These are phyloP conservation scores for Earliella scabrosa DNA, from an alignment of 1,284 basidiomycete genomes.

Conservation along the genomic window DNA sequence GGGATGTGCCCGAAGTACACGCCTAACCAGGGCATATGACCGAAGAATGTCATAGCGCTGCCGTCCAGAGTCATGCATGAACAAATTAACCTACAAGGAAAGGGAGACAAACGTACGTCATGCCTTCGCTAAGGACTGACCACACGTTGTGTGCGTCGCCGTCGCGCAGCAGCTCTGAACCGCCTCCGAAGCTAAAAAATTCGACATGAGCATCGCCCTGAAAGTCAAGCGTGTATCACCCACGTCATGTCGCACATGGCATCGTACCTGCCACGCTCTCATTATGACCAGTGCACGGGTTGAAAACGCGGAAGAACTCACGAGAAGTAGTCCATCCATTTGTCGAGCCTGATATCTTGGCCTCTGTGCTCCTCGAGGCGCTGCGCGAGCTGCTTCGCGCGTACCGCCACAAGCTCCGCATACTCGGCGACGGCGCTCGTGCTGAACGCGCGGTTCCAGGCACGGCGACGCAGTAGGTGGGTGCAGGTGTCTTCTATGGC, in stretches of 20 bases:
- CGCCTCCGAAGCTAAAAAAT: constrained; percentile 28
- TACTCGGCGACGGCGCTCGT: constrained; percentile 29
- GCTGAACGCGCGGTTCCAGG: constrained; percentile 32
- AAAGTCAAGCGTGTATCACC: background rate
- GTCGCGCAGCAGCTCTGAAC: constrained; percentile 26
- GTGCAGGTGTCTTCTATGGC: constrained; percentile 12
- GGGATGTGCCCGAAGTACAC: constrained; percentile 17
- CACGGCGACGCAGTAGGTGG: constrained; percentile 27
- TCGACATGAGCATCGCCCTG: background rate
- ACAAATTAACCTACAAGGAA: background rate
- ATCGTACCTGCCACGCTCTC: constrained; percentile 13
- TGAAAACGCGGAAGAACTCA: constrained; percentile 7
- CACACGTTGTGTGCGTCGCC: constrained; percentile 19
- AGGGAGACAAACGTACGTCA: constrained; percentile 10
- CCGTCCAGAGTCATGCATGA: background rate
- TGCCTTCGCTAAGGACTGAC: constrained; percentile 8
- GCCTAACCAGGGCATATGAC: constrained; percentile 26
- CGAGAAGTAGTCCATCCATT: constrained; percentile 28
- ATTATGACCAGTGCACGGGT: background rate
- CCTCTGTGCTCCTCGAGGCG: constrained; percentile 17
- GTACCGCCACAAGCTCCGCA: constrained; percentile 20
- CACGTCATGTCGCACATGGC: constrained; percentile 35
- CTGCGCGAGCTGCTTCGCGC: constrained; percentile 27
- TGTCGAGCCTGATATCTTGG: constrained; percentile 18
- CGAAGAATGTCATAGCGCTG: constrained; percentile 12